Base-by-base conservation (phyloP, 768 basidiomycete genomes). In the Pleurotus eryngii region DNA sequence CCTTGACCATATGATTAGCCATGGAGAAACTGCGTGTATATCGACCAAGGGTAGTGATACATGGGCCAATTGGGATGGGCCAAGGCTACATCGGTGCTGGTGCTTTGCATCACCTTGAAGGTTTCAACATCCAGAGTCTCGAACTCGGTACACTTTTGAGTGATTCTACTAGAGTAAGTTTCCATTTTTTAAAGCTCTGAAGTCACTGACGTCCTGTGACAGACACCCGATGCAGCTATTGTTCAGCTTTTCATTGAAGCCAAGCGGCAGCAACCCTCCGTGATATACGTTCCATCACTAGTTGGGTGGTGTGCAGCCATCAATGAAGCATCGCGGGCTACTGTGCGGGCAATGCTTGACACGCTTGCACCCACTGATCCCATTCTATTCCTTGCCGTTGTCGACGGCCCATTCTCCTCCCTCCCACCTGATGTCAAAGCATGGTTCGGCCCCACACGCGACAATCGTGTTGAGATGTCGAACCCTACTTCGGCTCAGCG, bases 201-300 rank as follows among this genome's bases (percentile, higher is more conserved):
- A 35, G 30, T 3, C 8, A 2, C 30, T 35, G 7, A 35, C 9
- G 11, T 35, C 11, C 3, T 35, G 30, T 9, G 30, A 37, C 55
- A 96, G 94, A 92, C 92, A 1, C 72, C 85, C 4, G 97, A 99
- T 72, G 92, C 97, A 1, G 89, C 92, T 2, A 86, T 98, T 55
- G 93, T 98, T 3, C 95, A 98, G 64, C 78, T 97, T 15, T 98
- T 99, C 66, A 81, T 95, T 18, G 97, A 99, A 70, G 97, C 96
- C 0, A 98, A 98, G 68, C 86, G 96, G 24, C 92, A 97, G 68
- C 95, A 96, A 64, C 97, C 97, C 0, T 95, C 94, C 0, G 88
- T 98, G 38, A 83, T 99, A 48, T 98, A 95, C 70, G 92, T 99
- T 27, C 96, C 96, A 0, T 90, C 92, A 1, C 81, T 99, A 5